Evolutionary conservation across 192 early-diverging fungal genomes (phyloP), one percentile per base, ranked within the genome.

Genomic region (Chytriomyces confervae): DNA sequence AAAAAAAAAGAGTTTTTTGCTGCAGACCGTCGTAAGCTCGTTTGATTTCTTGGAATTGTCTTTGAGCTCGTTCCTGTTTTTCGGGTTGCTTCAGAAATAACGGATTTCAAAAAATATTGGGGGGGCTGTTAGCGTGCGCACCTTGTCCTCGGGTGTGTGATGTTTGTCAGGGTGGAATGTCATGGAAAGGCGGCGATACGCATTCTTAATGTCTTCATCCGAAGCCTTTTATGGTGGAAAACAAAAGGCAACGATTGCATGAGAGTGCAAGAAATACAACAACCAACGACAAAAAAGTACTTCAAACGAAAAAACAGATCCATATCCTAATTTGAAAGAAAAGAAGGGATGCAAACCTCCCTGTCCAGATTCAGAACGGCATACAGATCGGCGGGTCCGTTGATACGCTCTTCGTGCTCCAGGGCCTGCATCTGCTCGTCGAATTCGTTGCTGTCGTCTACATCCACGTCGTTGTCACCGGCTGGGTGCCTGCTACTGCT

Each of bases 111-210:
- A 16, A 29, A 20, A 60, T 60, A 44, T 20, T 4, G 51, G 60
- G 27, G 75, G 71, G 49, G 4, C 5, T n/a, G 44, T 20, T 66
- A 1, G 16, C n/a, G n/a, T n/a, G 49, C 60, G 7, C 48, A 82
- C 79, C 78, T 86, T 86, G 68, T 82, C 80, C 61, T 82, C 82
- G 11, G 80, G 73, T 1, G 46, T 43, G 27, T 80, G 81, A 74
- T 84, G 88, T 66, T 89, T 89, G 80, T 89, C 88, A 5, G 88
- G 88, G 74, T 89, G 88, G 69, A 89, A 89, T 1, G 77, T 81
- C 63, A 89, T 66, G n/a, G 80, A 82, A 46, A 88, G 71, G 44
- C 88, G 80, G 5, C 81, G 75, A 71, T 86, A 89, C 2, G 88
- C 81, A 61, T 85, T 84, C 70, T 83, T 82, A 18, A 89, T 84